Evolutionary conservation across 352 stramenopile species (phyloP), one percentile per base, ranked within the genome.

Genomic region (Globisporangium middletonii): DNA sequence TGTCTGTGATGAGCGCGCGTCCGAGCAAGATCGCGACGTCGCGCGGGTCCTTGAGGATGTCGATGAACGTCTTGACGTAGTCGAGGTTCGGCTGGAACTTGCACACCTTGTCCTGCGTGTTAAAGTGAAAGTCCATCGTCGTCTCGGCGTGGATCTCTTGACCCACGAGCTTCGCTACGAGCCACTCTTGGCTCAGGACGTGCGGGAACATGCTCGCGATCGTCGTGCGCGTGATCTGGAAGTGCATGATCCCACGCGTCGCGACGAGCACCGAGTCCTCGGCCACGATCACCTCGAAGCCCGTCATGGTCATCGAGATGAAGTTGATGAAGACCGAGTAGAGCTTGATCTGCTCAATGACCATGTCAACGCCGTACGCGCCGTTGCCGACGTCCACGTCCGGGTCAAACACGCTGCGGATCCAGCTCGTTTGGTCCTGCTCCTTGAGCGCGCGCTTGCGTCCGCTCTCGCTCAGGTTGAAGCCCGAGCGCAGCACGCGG

Each of bases 191-290:
- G 49, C 69, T 59, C 16, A 79, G 46, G 37, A 79, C 41, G 28
- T 84, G 74, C 1, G 74, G 74, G 45, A 81, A 79, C 35, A 84
- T 60, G 13, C 61, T 65, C 11, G 64, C 60, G 44, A 83, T 75
- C 23, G 74, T 81, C 38, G 69, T 73, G 19, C 64, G 53, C 12
- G 81, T 54, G 42, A 84, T 72, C 57, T 80, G 69, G 46, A 84
- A 78, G 33, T 56, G 60, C 46, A 77, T 42, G 9, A 51, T 53
- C 3, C 66, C 68, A 8, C 51, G 65, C 43, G 71, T 67, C 3
- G 49, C 60, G 35, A 83, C 68, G 3, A 78, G 19, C 50, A 83
- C 71, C 11, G 55, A 41, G 53, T 77, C 69, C 12, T 78, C 69
- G 1, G 51, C 55, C 42, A 59, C n/a, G 5, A 79, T 50, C 8